These are phyloP conservation scores for Aspergillus sp. DNA, from an alignment of 2,329 filamentous ascomycete species.

Conservation along the genomic window DNA sequence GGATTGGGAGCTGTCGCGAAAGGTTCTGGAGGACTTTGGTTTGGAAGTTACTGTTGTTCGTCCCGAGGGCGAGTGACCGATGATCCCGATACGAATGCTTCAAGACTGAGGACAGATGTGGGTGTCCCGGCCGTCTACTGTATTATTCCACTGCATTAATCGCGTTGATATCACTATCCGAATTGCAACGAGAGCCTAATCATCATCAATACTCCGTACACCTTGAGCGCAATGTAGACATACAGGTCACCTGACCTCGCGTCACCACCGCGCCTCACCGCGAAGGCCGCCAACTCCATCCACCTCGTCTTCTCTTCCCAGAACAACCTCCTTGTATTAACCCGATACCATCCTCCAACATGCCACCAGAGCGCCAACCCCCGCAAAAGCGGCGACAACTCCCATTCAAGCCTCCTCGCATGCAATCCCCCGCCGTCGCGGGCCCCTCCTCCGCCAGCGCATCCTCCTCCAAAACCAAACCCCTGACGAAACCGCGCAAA, in stretches of 20 bases:
- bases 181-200: neutral
- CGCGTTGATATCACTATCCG: too few species aligned
- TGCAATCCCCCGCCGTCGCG: conserved; percentile 17
- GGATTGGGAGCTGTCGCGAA: conserved; percentile 51
- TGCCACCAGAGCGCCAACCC: conserved; percentile 23
- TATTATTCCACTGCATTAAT: too few species aligned
- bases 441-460: conserved; percentile 7
- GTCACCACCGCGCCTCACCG: conserved; percentile 10
- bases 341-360: neutral
- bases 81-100: neutral
- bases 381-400: conserved; percentile 38
- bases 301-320: neutral
- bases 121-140: neutral
- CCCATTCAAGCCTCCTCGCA: conserved; percentile 47
- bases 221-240: neutral
- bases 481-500: neutral
- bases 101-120: neutral
- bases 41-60: conserved; percentile 36
- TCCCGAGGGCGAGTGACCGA: conserved; percentile 18
- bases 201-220: neutral
- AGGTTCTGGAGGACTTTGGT: conserved; percentile 41
- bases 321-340: neutral
- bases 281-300: neutral
- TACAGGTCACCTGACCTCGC: conserved; percentile 18
- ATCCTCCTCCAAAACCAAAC: conserved; percentile 11